Base-by-base conservation (phyloP, 495 filamentous ascomycete genomes). In the Xanthoparmelia taractica region DNA sequence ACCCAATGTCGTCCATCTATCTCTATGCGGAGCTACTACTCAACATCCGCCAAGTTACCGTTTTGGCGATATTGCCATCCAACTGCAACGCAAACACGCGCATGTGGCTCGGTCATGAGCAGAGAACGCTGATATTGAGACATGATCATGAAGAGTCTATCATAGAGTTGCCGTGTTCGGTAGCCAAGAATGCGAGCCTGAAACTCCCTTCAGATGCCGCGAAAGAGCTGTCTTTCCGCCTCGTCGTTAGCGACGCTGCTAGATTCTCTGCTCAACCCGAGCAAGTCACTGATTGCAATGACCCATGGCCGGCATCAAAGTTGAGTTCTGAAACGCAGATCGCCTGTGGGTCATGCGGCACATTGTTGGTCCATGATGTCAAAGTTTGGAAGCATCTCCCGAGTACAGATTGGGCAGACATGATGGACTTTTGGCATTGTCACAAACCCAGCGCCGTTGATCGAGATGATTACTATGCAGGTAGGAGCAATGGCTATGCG, bases 371-470 rank as follows among this genome's bases (percentile, higher is more conserved):
- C 17, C 70, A 72, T 23, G 10, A 59, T 52, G n/a, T 57, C 17
- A 36, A 45, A 20, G 54, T 73, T n/a, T 98, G 95, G 94, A 96
- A 92, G 74, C 92, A 97, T 69, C 79, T 98, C 7, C 94, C 94
- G 1, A 96, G 90, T 67, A 91, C 92, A 63, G 94, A 96, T 69
- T 99, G 94, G 94, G 94, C 93, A 2, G 94, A 99, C 73, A 97
- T 97, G 95, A 99, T 99, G 94, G 94, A 99, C 71, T 96, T 97
- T 68, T 99, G 94, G 94, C 94, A 99, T 74, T 99, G 94, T 71
- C 94, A 98, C 73, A 97, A 97, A 71, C 94, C 91, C 50, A 75
- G 84, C 61, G 76, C 76, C 8, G 75, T 80, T 43, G 71, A 73
- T 31, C 68, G 68, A n/a, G 66, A 79, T 25, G 65, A 76, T 25